A percentile compares a stretch with the other conserved stretches of the same genome.
These are phyloP conservation scores for Penicillium argentinense DNA, from an alignment of 495 filamentous ascomycete genomes.

Conservation along the genomic window DNA sequence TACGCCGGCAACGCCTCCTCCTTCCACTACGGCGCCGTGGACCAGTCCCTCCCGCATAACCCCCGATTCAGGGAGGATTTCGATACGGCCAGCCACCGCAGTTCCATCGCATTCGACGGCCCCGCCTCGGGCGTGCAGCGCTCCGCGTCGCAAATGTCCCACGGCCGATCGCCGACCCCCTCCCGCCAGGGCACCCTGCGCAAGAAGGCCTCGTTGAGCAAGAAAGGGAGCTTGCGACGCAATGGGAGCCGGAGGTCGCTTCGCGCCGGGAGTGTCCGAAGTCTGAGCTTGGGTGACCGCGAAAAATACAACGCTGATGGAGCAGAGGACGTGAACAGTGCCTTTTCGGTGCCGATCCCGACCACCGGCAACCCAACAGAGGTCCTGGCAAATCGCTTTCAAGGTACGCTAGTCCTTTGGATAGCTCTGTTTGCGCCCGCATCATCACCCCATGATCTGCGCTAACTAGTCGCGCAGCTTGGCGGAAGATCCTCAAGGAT, in stretches of 20 bases:
- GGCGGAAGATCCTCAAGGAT: slow-evolving; percentile 94
- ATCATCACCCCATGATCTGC: slow-evolving; percentile 3
- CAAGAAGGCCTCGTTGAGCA: slow-evolving; percentile 78
- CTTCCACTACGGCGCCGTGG: slow-evolving; percentile 41
- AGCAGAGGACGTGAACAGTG: slow-evolving; percentile 73
- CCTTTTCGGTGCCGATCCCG: slow-evolving; percentile 85
- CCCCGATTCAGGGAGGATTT: slow-evolving; percentile 69
- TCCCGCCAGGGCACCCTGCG: slow-evolving; percentile 77
- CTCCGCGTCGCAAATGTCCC: slow-evolving; percentile 54
- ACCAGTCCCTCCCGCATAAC: slow-evolving; percentile 46
- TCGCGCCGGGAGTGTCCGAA: slow-evolving; percentile 79
- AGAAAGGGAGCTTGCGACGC: slow-evolving; percentile 72
- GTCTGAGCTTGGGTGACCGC: slow-evolving; percentile 62
- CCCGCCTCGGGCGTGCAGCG: slow-evolving; percentile 40
- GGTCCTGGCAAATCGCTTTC: slow-evolving; percentile 82
- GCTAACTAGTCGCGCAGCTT: slow-evolving; percentile 56
- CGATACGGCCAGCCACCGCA: slow-evolving; percentile 65
- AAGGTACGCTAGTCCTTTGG: slow-evolving; percentile 58
- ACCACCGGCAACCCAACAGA: slow-evolving; percentile 87
- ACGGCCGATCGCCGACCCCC: slow-evolving; percentile 50
- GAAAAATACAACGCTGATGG: slow-evolving; percentile 57
- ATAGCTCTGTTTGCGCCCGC: neutral
- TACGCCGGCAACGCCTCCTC: slow-evolving; percentile 35
- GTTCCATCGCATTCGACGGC: slow-evolving; percentile 56
- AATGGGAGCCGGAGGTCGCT: slow-evolving; percentile 73